These are phyloP conservation scores for Aulographum hederae DNA, from an alignment of 2,329 filamentous ascomycete species.

Conservation along the genomic window DNA sequence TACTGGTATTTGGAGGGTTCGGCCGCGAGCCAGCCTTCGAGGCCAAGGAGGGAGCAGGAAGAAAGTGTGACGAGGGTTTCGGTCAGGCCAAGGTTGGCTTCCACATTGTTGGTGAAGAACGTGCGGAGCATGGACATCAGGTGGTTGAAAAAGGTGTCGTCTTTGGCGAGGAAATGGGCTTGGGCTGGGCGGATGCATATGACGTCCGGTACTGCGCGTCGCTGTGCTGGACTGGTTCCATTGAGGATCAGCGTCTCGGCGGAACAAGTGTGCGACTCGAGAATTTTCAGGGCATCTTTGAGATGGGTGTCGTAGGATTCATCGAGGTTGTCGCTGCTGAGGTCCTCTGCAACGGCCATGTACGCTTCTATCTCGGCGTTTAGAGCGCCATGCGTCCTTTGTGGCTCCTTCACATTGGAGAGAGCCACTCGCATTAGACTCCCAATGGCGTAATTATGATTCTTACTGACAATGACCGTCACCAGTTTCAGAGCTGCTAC, in stretches of 20 bases:
- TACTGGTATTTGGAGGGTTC: conserved; percentile 32
- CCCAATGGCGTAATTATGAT: conserved; percentile 70
- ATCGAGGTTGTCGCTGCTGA: conserved; percentile 48
- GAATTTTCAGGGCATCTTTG: conserved; percentile 48
- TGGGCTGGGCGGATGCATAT: conserved; percentile 42
- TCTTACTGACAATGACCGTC: conserved; percentile 68
- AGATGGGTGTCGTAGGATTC: conserved; percentile 54
- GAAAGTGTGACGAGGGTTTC: conserved; percentile 68
- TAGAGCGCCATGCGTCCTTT: conserved; percentile 54
- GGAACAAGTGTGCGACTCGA: conserved; percentile 60
- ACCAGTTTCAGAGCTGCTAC: conserved; percentile 76
- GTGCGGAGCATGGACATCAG: conserved; percentile 45
- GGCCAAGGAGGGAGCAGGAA: conserved; percentile 64
- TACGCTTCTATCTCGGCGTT: conserved; percentile 58
- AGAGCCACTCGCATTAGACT: conserved; percentile 47
- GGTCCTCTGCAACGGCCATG: conserved; percentile 45
- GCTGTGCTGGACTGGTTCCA: conserved; percentile 25
- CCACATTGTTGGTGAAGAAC: conserved; percentile 81
- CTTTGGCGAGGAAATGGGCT: conserved; percentile 41
- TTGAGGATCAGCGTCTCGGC: conserved; percentile 45
- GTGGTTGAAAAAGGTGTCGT: conserved; percentile 36
- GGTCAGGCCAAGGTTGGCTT: conserved; percentile 77
- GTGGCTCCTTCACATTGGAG: conserved; percentile 32
- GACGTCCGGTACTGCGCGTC: background rate
- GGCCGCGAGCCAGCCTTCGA: conserved; percentile 81